A percentile compares a stretch with the other conserved stretches of the same genome.
phyloP scores from a whole-genome alignment of 2,329 filamentous ascomycete genomes.

The Byssoonygena ceratinophila region DNA sequence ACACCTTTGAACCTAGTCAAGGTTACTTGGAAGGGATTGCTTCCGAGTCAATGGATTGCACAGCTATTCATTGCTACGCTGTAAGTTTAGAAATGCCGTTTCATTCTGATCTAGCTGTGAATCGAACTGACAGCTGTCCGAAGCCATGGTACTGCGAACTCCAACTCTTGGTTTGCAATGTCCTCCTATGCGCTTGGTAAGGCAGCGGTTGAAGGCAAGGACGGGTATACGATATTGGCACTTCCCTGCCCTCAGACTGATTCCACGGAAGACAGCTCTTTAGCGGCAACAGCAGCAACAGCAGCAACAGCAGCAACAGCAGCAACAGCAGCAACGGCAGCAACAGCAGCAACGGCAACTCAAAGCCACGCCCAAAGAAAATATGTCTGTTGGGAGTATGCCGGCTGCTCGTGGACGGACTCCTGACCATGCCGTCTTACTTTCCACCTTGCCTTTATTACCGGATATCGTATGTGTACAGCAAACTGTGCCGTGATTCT shows the following conservation, averaged over 20 bases:
- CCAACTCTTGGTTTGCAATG: constrained; percentile 29
- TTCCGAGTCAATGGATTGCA: constrained; percentile 33
- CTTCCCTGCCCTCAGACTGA: constrained; percentile 2
- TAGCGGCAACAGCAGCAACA: background rate
- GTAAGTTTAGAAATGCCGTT: constrained; percentile 24
- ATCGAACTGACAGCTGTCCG: constrained; percentile 2
- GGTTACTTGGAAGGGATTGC: constrained; percentile 36
- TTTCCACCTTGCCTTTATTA: too few species aligned
- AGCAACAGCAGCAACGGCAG: too few species aligned
- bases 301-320: too few species aligned
- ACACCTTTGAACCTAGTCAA: constrained; percentile 25
- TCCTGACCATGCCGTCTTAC: background rate
- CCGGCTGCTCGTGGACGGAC: constrained; percentile 22
- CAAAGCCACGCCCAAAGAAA: constrained; percentile 5
- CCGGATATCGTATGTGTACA: constrained; percentile 8
- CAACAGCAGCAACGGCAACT: background rate
- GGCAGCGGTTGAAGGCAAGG: constrained; percentile 30
- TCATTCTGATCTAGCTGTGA: background rate
- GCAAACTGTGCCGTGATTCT: too few species aligned
- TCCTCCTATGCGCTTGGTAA: constrained; percentile 26
- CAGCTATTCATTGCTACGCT: constrained; percentile 27
- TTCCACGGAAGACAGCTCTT: background rate
- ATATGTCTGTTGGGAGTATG: constrained; percentile 34
- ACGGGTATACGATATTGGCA: constrained; percentile 31
- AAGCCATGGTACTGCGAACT: constrained; percentile 7